Base-by-base conservation (phyloP, 768 basidiomycete species). In the Naganishia antarctica region DNA sequence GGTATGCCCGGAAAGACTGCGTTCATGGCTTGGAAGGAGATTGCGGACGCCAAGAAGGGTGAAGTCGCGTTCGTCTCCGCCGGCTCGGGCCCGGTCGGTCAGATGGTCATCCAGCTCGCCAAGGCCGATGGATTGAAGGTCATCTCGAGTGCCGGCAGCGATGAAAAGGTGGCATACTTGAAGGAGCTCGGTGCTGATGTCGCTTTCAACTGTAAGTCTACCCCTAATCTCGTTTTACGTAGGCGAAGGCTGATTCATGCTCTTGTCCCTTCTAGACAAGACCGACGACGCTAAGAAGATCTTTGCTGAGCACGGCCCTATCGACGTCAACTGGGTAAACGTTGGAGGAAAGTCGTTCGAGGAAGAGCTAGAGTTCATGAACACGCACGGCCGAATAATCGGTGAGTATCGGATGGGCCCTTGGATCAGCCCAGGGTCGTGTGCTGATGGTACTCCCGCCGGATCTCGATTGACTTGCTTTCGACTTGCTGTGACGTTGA, bases 71-170 rank as follows among this genome's bases (percentile, higher is more conserved):
- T 83, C 65, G 79, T 85, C 16, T 78, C 77, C 1, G 77, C 81
- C 4, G 83, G 79, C 0, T 78, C 80, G 9, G 82, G 82, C 68
- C 46, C 85, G 16, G 86, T 89, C 29, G 87, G 87, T 66, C 83
- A 83, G 83, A 85, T 80, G 18, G 80, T 81, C 49, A 73, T 79
- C 31, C 81, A 82, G 71, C 67, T 82, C n/a, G 81, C 81, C 26
- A 81, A 81, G 66, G 68, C 67, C 0, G 73, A 77, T 0, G 82
- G 82, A 0, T 66, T 80, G 40, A 86, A 85, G 69, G 87, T 89
- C 41, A 86, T 90, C 51, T 85, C 83, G 0, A 86, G 84, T 0
- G 85, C 86, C 0, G 86, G 88, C 1, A 83, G 83, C 0, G 86
- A 88, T n/a, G 85, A 86, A 58, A 89, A 90, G 74, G 85, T 89